Evolutionary conservation across 1,284 basidiomycete species (phyloP).

Genomic region (Testicularia cyperi): DNA sequence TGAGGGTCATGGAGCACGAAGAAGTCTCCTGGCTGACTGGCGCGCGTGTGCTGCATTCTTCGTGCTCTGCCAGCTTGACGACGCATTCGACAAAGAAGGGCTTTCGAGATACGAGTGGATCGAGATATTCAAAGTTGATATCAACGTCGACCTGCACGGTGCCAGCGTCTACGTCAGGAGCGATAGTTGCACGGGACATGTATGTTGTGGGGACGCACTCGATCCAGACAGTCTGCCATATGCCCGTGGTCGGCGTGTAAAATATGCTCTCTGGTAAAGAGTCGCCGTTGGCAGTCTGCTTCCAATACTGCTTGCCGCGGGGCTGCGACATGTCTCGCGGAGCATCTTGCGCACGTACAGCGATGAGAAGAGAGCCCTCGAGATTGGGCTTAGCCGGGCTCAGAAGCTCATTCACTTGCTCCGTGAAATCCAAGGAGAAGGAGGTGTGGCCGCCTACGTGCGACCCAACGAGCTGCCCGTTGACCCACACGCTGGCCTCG

Average conservation of each 20-base stretch:
- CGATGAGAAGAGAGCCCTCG: too few species aligned
- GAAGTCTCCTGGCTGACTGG: constrained; percentile 9
- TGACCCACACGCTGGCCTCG: constrained; percentile 29
- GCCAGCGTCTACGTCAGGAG: constrained; percentile 31
- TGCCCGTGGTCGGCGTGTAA: constrained; percentile 40
- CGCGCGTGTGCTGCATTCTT: constrained; percentile 1
- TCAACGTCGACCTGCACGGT: constrained; percentile 26
- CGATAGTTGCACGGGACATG: constrained; percentile 10
- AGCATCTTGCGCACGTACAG: constrained; percentile 19
- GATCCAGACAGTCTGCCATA: constrained; percentile 38
- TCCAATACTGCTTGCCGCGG: constrained; percentile 45
- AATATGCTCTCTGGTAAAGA: constrained; percentile 35
- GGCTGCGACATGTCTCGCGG: constrained; percentile 34
- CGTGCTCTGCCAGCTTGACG: constrained; percentile 4
- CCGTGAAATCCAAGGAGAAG: constrained; percentile 33
- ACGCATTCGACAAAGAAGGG: constrained; percentile 2
- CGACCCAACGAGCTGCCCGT: constrained; percentile 11
- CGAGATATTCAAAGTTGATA: constrained; percentile 1
- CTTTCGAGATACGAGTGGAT: not conserved
- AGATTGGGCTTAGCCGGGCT: not conserved
- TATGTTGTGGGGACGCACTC: constrained; percentile 17
- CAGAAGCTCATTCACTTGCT: not conserved
- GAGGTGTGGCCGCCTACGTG: constrained; percentile 20
- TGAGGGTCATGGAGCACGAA: constrained; percentile 11
- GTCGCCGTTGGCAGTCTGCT: constrained; percentile 5